Evolutionary conservation across 495 filamentous ascomycete genomes (phyloP).

Genomic region (Apiosordaria backusii): DNA sequence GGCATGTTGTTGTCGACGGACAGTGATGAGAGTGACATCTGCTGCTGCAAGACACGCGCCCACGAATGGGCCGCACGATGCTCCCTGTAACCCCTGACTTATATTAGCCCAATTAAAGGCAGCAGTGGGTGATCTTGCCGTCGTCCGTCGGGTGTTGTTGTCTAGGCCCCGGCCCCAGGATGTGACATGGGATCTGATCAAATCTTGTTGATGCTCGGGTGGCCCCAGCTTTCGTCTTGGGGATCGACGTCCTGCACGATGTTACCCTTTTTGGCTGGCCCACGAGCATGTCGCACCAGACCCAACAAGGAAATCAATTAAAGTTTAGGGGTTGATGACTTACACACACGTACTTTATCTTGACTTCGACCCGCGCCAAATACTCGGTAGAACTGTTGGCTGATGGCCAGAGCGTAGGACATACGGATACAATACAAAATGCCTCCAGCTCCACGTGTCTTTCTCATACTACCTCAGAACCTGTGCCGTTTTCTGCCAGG

Average conservation of each 20-base stretch:
- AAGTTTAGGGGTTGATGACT: conserved; percentile 4
- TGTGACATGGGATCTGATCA: conserved; percentile 27
- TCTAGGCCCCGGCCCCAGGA: conserved; percentile 17
- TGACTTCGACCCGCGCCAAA: neutral
- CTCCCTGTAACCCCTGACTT: conserved; percentile 20
- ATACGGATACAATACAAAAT: too few relatives aligned
- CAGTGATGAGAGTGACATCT: neutral
- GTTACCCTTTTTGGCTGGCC: conserved; percentile 19
- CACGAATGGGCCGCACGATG: conserved; percentile 13
- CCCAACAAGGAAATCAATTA: conserved; percentile 14
- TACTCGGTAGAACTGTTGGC: neutral
- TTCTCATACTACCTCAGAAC: neutral
- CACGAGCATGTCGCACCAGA: conserved; percentile 26
- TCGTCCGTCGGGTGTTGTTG: conserved; percentile 8
- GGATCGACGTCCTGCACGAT: conserved; percentile 27
- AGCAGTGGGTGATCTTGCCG: conserved; percentile 13
- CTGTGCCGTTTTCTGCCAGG: neutral
- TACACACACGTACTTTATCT: neutral
- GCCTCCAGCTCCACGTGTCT: neutral
- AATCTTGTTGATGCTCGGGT: conserved; percentile 19
- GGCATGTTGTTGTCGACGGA: neutral
- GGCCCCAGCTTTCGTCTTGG: conserved; percentile 11
- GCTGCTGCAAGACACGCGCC: neutral
- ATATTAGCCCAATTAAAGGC: conserved; percentile 31
- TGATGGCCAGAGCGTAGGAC: too few relatives aligned